phyloP scores from a whole-genome alignment of 305 asterid genomes.

The Fraxinus albicans region DNA sequence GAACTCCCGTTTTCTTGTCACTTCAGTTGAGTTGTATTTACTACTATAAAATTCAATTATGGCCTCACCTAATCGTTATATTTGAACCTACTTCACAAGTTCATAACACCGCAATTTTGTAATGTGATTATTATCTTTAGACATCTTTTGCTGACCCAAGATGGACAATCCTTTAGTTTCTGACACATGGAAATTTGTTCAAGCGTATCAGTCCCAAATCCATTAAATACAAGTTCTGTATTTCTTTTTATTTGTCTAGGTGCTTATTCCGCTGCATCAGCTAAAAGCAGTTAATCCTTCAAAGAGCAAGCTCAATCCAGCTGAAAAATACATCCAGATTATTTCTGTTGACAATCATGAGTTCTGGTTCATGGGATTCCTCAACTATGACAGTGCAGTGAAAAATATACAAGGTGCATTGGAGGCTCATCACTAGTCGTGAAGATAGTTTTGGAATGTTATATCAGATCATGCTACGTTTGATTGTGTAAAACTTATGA shows the following conservation, averaged over 20 bases:
- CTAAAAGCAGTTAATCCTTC: slow-evolving; percentile 77
- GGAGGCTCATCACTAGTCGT: slow-evolving; percentile 36
- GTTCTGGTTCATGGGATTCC: slow-evolving; percentile 97
- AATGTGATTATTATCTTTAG: neutral
- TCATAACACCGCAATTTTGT: neutral
- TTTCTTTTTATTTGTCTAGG: slow-evolving; percentile 41
- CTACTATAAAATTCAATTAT: neutral
- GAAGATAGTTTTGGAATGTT: neutral
- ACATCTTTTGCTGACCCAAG: neutral
- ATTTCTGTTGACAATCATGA: slow-evolving; percentile 89
- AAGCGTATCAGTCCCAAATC: neutral
- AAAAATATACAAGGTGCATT: slow-evolving; percentile 60
- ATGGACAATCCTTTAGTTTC: neutral
- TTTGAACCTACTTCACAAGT: neutral
- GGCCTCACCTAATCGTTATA: neutral
- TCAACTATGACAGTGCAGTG: slow-evolving; percentile 82
- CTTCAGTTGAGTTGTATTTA: neutral
- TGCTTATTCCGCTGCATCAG: slow-evolving; percentile 69
- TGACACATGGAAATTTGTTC: neutral
- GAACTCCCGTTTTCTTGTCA: neutral
- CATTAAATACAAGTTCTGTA: slow-evolving; percentile 2
- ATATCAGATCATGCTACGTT: neutral
- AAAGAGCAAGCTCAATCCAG: slow-evolving; percentile 62
- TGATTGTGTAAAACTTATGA: neutral
- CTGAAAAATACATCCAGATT: slow-evolving; percentile 87